Evolutionary conservation across 2,329 filamentous ascomycete species (phyloP).

Genomic region (Cladophialophora immunda): DNA sequence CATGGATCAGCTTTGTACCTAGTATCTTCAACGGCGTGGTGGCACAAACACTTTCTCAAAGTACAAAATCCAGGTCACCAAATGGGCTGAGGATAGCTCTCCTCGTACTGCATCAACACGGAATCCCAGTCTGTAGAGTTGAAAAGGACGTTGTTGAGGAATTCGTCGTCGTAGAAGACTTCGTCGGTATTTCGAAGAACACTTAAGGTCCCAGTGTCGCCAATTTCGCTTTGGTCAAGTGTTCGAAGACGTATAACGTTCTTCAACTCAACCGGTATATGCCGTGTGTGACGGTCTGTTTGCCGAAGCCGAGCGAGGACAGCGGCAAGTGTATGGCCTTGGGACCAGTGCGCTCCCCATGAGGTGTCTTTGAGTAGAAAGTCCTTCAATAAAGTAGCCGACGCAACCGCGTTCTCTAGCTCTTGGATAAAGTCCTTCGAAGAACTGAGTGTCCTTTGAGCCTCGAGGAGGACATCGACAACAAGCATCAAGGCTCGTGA

Average conservation of each 20-base stretch:
- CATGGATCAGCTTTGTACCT: neutral
- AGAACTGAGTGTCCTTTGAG: neutral
- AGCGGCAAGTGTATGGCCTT: slow-evolving; percentile 13
- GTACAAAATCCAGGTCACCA: neutral
- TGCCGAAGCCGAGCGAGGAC: slow-evolving; percentile 11
- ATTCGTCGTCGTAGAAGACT: neutral
- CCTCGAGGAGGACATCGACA: slow-evolving; percentile 9
- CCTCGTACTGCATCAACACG: neutral
- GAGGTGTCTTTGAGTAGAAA: slow-evolving; percentile 10
- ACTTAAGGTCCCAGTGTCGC: neutral
- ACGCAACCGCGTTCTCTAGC: neutral
- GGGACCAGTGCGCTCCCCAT: slow-evolving; percentile 13
- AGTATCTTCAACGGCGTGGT: neutral
- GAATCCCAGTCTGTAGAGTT: slow-evolving; percentile 7
- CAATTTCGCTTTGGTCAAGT: neutral
- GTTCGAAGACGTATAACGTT: slow-evolving; percentile 4
- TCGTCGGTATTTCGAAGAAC: neutral
- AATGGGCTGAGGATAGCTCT: slow-evolving; percentile 1
- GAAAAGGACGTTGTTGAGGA: slow-evolving; percentile 1
- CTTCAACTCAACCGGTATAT: slow-evolving; percentile 1
- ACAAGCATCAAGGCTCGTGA: slow-evolving; percentile 17
- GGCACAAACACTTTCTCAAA: neutral
- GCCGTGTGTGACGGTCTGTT: neutral
- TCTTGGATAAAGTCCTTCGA: slow-evolving; percentile 7
- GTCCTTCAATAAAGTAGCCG: neutral